phyloP scores from a whole-genome alignment of 2,329 filamentous ascomycete species.

The Penicillium sp. region DNA sequence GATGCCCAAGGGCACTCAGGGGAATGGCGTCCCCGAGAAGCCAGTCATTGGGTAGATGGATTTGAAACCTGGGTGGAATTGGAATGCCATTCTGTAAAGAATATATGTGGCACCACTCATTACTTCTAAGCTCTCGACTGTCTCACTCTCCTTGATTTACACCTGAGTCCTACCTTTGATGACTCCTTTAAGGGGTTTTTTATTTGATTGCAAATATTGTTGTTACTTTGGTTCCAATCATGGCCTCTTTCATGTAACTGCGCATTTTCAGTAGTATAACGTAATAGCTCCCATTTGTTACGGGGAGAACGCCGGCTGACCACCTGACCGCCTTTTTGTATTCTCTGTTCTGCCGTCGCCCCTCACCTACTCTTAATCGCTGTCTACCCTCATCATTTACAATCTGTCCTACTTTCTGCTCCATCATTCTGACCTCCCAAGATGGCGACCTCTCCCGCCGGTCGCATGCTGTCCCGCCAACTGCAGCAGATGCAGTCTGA shows the following conservation, averaged over 20 bases:
- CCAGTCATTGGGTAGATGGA: neutral
- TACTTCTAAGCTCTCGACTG: neutral
- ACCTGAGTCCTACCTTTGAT: no score
- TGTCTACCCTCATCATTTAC: neutral
- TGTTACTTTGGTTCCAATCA: neutral
- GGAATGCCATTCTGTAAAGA: neutral
- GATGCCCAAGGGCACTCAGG: conserved; percentile 7
- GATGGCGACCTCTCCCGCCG: conserved; percentile 46
- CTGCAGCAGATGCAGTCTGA: conserved; percentile 91
- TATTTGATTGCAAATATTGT: neutral
- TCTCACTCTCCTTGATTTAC: neutral
- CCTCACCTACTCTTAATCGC: conserved; percentile 1
- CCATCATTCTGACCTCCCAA: conserved; percentile 2
- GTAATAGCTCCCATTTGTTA: no score
- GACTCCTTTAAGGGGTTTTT: no score
- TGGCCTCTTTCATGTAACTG: no score
- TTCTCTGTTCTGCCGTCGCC: neutral
- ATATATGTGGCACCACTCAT: neutral
- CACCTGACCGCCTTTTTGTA: neutral
- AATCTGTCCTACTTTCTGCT: neutral
- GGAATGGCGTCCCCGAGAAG: neutral
- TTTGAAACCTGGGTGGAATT: neutral
- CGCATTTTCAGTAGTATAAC: no score
- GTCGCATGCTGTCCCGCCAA: conserved; percentile 74
- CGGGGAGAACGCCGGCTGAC: no score